These are phyloP conservation scores for Helicostylum pulchrum DNA, from an alignment of 192 early-diverging fungal species.

Conservation along the genomic window DNA sequence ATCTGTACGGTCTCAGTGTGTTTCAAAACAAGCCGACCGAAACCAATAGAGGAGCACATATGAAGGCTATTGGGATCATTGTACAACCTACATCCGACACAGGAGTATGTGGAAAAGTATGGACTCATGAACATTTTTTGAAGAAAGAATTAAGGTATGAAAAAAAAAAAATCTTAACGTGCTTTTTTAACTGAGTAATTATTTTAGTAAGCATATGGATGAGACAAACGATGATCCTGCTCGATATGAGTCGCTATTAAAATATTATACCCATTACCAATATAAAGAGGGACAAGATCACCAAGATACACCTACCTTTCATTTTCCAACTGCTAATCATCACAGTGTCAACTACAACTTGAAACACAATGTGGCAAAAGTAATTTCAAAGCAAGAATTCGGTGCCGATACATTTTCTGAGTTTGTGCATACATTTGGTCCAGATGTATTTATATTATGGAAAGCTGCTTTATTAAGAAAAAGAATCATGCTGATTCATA, in stretches of 20 bases:
- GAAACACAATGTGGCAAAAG: too few species aligned
- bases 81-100: conserved; percentile 41
- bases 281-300: too few species aligned
- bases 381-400: background rate
- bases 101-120: conserved; percentile 45
- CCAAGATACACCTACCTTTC: too few species aligned
- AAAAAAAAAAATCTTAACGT: background rate
- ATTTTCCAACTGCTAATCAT: too few species aligned
- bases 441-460: conserved; percentile 52
- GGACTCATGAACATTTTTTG: conserved; percentile 46
- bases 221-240: too few species aligned
- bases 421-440: conserved; percentile 45
- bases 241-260: too few species aligned
- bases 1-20: conserved; percentile 43
- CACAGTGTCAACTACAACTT: too few species aligned
- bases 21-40: conserved; percentile 41
- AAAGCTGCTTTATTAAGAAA: conserved; percentile 48
- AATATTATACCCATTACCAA: too few species aligned
- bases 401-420: conserved; percentile 39
- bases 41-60: conserved; percentile 48
- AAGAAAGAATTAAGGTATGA: conserved; percentile 37
- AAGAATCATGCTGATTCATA: conserved; percentile 48
- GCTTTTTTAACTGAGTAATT: too few species aligned
- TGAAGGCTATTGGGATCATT: conserved; percentile 49
- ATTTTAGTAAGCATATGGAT: too few species aligned